phyloP scores from a whole-genome alignment of 257 asterid species.

The Lantana camara region DNA sequence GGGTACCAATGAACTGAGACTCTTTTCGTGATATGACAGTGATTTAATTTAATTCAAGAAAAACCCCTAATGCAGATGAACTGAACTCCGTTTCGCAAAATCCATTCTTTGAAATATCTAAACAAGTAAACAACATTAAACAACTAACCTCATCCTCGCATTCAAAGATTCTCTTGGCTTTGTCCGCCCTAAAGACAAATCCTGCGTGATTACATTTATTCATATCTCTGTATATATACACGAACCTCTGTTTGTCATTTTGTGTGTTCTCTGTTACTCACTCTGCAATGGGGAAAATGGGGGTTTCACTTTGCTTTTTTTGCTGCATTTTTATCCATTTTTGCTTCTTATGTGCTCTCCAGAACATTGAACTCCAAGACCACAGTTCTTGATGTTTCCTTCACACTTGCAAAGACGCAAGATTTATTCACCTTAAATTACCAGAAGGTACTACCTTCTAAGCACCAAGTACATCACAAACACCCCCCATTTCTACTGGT shows the following conservation, averaged over 20 bases:
- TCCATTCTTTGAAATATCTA: conserved; percentile 24
- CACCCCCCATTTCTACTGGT: conserved; percentile 21
- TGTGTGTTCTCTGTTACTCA: neutral
- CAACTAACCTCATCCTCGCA: conserved; percentile 24
- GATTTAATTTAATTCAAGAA: conserved; percentile 16
- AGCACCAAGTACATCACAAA: conserved; percentile 42
- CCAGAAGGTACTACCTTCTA: conserved; percentile 34
- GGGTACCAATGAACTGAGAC: conserved; percentile 10
- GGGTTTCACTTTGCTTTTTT: conserved; percentile 4
- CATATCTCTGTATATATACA: conserved; percentile 23
- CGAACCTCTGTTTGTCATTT: conserved; percentile 1
- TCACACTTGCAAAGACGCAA: conserved; percentile 47
- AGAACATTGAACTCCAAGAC: conserved; percentile 45
- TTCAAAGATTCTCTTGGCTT: conserved; percentile 43
- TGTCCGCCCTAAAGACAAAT: conserved; percentile 29
- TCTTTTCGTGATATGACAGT: conserved; percentile 38
- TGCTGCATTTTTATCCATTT: conserved; percentile 33
- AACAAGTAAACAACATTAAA: conserved; percentile 30
- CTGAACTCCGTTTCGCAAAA: conserved; percentile 9
- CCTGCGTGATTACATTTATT: conserved; percentile 38
- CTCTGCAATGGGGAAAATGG: conserved; percentile 39
- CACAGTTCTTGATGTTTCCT: conserved; percentile 49
- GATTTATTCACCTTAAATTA: conserved; percentile 44
- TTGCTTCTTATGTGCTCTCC: conserved; percentile 37
- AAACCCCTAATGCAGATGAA: conserved; percentile 19